phyloP scores from a whole-genome alignment of 352 stramenopile species.

The Hyaloperonospora arabidopsidis region DNA sequence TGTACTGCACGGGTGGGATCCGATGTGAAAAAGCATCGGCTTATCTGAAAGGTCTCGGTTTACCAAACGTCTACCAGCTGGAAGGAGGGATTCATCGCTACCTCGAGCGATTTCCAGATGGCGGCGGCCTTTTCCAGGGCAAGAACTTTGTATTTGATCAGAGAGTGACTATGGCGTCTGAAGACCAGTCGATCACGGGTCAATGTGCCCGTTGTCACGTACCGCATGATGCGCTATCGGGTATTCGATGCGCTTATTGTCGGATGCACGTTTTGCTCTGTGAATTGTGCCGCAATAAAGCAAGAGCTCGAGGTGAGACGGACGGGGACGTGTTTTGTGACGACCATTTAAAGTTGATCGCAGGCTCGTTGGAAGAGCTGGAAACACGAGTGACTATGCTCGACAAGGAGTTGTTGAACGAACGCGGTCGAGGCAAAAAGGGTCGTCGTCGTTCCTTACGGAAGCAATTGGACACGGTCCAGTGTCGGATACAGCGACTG shows the following conservation, averaged over 20 bases:
- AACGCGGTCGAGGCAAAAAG: conserved; percentile 48
- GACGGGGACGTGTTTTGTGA: conserved; percentile 45
- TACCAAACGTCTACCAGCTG: conserved; percentile 70
- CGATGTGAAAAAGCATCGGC: conserved; percentile 80
- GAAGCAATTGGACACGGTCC: conserved; percentile 71
- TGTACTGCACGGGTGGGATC: conserved; percentile 84
- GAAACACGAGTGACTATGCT: conserved; percentile 26
- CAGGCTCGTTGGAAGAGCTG: conserved; percentile 36
- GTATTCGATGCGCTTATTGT: conserved; percentile 64
- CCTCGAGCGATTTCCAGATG: conserved; percentile 67
- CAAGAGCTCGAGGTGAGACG: conserved; percentile 15
- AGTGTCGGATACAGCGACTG: conserved; percentile 47
- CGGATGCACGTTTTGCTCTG: conserved; percentile 76
- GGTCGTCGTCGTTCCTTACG: conserved; percentile 64
- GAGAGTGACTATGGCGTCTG: conserved; percentile 57
- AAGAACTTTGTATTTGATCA: conserved; percentile 87
- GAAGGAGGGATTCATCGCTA: conserved; percentile 80
- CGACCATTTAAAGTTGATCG: conserved; percentile 47
- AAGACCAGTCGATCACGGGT: conserved; percentile 47
- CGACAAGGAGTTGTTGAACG: conserved; percentile 21
- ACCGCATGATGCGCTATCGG: conserved; percentile 58
- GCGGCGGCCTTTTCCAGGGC: conserved; percentile 59
- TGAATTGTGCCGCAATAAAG: conserved; percentile 28
- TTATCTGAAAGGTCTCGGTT: conserved; percentile 60
- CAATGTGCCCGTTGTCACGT: conserved; percentile 49